These are phyloP conservation scores for Sporisorium scitamineum DNA, from an alignment of 1,284 basidiomycete species.

Conservation along the genomic window DNA sequence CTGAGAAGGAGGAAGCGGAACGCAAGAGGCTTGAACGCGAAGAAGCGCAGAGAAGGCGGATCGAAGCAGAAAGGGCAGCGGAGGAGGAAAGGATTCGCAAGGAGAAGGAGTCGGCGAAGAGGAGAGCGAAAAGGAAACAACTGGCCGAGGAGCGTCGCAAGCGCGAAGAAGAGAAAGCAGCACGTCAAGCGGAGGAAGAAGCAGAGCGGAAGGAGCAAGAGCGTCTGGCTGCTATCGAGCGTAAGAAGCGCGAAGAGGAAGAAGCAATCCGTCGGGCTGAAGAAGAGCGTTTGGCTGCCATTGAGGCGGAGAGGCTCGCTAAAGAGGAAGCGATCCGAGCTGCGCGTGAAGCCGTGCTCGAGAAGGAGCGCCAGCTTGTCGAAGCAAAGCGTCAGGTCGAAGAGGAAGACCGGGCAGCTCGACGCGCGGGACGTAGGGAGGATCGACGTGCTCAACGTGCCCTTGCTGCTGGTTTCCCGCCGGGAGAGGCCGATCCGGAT, in stretches of 20 bases:
- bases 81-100: constrained; percentile 21
- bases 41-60: constrained; percentile 25
- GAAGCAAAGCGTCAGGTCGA: constrained; percentile 51
- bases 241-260: constrained; percentile 13
- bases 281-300: constrained; percentile 38
- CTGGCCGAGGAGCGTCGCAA: constrained; percentile 29
- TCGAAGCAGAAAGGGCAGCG: constrained; percentile 31
- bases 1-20: constrained; percentile 23
- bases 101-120: constrained; percentile 34
- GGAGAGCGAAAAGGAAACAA: constrained; percentile 22
- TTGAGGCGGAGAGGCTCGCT: constrained; percentile 44
- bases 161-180: constrained; percentile 14
- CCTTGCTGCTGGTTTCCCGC: constrained; percentile 31
- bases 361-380: constrained; percentile 39
- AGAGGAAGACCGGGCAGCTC: constrained; percentile 44
- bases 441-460: constrained; percentile 34
- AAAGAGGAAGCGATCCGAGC: constrained; percentile 35
- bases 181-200: constrained; percentile 11
- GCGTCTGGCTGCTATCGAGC: constrained; percentile 13
- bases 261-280: constrained; percentile 32
- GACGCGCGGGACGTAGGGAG: constrained; percentile 33
- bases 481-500: constrained; percentile 33
- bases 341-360: constrained; percentile 34
- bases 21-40: constrained; percentile 13
- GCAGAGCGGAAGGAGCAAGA: constrained; percentile 21